These are phyloP conservation scores for Eragrostis tef DNA, from an alignment of 202 grass and related monocot species.

Conservation along the genomic window DNA sequence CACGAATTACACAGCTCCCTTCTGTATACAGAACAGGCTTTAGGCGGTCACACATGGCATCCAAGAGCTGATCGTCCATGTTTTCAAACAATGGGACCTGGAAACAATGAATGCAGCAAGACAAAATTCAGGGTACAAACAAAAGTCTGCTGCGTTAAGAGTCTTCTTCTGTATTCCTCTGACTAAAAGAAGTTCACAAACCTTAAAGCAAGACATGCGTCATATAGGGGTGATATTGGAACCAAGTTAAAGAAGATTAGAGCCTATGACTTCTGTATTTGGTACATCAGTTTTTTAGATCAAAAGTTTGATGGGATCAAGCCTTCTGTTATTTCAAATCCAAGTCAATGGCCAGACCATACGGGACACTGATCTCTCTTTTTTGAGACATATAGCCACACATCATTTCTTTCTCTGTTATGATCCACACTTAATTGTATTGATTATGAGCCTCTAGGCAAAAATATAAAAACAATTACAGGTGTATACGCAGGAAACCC, in stretches of 20 bases:
- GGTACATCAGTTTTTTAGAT: neutral
- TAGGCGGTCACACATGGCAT: slow-evolving; percentile 79
- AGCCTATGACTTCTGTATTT: neutral
- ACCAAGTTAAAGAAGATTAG: neutral
- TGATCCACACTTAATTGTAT: no score
- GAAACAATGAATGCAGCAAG: neutral
- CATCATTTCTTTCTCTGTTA: no score
- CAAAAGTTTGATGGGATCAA: no score
- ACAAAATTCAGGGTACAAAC: neutral
- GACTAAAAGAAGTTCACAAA: neutral
- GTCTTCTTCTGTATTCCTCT: neutral
- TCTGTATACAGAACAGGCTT: slow-evolving; percentile 82
- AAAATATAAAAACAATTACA: no score
- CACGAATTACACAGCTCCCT: slow-evolving; percentile 71
- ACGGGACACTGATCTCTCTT: no score
- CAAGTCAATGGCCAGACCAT: no score
- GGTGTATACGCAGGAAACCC: no score
- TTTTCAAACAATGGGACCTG: slow-evolving; percentile 93
- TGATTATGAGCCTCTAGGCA: no score
- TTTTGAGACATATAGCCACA: no score
- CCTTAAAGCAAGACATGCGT: neutral
- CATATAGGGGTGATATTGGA: neutral
- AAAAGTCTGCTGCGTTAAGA: neutral
- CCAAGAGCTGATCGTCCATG: slow-evolving; percentile 84
- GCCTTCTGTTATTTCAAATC: no score